Conservation (phyloP, 75 land plant genomes). For the Pinus albicaulis region DNA sequence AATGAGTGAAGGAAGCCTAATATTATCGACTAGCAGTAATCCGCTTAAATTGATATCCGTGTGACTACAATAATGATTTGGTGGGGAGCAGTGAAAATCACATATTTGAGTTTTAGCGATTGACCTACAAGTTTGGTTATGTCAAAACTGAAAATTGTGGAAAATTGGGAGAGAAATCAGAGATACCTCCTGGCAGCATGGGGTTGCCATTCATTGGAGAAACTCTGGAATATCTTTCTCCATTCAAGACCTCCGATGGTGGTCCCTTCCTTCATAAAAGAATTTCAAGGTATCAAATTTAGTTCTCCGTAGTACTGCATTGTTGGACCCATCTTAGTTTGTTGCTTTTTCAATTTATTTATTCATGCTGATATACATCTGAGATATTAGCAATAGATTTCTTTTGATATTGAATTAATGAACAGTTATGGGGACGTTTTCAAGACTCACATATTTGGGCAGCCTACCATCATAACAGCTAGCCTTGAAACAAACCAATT, state of each 20-base stretch:
- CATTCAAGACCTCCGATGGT: background rate
- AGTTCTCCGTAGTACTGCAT: background rate
- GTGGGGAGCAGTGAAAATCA: background rate
- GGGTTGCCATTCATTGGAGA: slow-evolving; percentile 39
- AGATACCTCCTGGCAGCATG: slow-evolving; percentile 35
- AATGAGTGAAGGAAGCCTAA: background rate
- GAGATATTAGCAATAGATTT: background rate
- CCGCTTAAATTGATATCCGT: background rate
- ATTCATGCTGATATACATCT: too few relatives aligned
- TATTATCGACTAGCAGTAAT: background rate
- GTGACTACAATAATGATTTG: background rate
- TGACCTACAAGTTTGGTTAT: background rate
- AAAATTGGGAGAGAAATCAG: background rate
- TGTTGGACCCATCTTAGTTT: background rate
- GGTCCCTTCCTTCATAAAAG: slow-evolving; percentile 5
- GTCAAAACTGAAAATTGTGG: background rate
- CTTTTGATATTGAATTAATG: background rate
- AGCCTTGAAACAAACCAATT: slow-evolving; percentile 21
- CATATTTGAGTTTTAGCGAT: too few relatives aligned
- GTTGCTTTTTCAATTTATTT: too few relatives aligned
- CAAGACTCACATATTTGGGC: slow-evolving; percentile 31
- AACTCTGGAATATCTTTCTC: slow-evolving; percentile 16
- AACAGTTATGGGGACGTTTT: slow-evolving; percentile 30
- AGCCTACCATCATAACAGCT: slow-evolving; percentile 18
- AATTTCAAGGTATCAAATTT: background rate